Percentiles rank a stretch among this genome's conserved stretches.
phyloP scores from a whole-genome alignment of 345 rosid species.

The Streptanthus diversifolius region DNA sequence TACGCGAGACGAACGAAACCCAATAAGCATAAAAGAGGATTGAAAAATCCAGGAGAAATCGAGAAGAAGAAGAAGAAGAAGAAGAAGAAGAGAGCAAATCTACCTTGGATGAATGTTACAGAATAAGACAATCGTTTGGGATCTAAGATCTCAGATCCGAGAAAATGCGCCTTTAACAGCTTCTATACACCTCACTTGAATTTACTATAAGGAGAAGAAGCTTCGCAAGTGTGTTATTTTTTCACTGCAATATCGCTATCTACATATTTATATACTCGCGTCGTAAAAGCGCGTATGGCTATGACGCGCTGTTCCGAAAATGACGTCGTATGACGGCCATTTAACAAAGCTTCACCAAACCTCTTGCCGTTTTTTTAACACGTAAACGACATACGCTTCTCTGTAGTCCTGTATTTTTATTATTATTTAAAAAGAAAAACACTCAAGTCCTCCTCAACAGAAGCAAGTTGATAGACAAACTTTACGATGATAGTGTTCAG shows the following conservation, averaged over 20 bases:
- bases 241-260: slow-evolving; percentile 26
- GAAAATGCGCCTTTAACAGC: slow-evolving; percentile 36
- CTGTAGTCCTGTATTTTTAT: not conserved
- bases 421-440: not conserved
- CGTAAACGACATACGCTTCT: slow-evolving; percentile 20
- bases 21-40: not conserved
- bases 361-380: not conserved
- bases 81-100: slow-evolving; percentile 1
- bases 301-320: slow-evolving; percentile 1
- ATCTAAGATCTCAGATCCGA: slow-evolving; percentile 44
- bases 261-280: not conserved
- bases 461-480: no score
- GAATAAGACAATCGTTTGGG: not conserved
- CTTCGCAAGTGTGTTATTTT: slow-evolving; percentile 30
- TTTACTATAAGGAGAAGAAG: slow-evolving; percentile 20
- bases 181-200: slow-evolving; percentile 28
- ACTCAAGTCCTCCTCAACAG: not conserved
- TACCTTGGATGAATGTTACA: slow-evolving; percentile 23
- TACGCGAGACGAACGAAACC: slow-evolving; percentile 15
- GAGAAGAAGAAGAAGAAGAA: not conserved
- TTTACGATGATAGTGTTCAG: no score
- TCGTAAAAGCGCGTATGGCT: slow-evolving; percentile 29
- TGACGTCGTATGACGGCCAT: not conserved
- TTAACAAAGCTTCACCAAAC: not conserved
- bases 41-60: not conserved